Evolutionary conservation across 176 grass and related monocot genomes (phyloP).

Genomic region (Hyparrhenia diplandra): DNA sequence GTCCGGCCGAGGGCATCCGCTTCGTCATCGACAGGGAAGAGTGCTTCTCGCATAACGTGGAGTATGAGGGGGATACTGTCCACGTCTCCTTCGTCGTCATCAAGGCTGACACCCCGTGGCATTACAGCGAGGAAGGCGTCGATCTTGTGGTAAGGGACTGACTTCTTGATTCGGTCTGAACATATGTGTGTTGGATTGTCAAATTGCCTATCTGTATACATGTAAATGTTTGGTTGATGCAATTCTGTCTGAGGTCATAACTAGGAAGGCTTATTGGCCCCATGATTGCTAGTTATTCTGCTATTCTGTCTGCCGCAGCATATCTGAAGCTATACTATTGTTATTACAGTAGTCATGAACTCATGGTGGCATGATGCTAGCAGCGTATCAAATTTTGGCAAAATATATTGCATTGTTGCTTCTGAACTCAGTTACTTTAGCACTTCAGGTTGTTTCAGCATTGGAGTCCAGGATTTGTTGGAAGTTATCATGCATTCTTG

Average conservation of each 20-base stretch:
- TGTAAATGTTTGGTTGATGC: neutral
- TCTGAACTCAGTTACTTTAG: neutral
- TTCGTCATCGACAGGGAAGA: constrained; percentile 97
- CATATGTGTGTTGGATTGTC: neutral
- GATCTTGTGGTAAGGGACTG: constrained; percentile 81
- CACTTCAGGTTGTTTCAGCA: neutral
- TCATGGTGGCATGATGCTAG: neutral
- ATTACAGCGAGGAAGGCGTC: constrained; percentile 91
- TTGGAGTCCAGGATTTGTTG: neutral
- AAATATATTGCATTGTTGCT: neutral
- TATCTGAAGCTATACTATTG: neutral
- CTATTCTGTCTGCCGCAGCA: neutral
- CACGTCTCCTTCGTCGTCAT: constrained; percentile 94
- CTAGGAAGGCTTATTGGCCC: neutral
- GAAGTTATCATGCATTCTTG: neutral
- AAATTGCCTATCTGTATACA: neutral
- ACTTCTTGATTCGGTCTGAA: neutral
- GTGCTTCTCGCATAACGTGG: constrained; percentile 89
- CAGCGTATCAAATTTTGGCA: neutral
- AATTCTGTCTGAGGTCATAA: neutral
- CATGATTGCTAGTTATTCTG: neutral
- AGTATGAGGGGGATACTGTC: constrained; percentile 89
- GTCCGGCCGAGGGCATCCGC: constrained; percentile 55
- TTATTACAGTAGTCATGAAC: neutral
- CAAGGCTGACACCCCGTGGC: constrained; percentile 89